Conservation (phyloP, 495 filamentous ascomycete species). For the Physcia stellaris region DNA sequence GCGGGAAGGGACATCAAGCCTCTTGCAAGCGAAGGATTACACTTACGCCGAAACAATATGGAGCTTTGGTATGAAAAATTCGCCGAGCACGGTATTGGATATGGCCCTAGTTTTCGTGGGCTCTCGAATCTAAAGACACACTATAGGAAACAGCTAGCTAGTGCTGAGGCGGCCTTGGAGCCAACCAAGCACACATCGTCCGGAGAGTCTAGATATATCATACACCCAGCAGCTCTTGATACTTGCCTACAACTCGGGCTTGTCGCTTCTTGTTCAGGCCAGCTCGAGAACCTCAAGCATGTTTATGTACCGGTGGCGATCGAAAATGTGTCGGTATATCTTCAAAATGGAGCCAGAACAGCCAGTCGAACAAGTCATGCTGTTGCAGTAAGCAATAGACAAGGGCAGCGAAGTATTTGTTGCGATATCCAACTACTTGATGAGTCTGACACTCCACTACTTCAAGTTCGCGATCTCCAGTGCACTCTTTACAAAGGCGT, state of each 20-base stretch:
- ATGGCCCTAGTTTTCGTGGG: constrained; percentile 14
- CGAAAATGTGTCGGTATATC: neutral
- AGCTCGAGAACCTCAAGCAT: neutral
- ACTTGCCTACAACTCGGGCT: constrained; percentile 10
- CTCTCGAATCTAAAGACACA: constrained; percentile 11
- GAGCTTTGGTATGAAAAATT: constrained; percentile 18
- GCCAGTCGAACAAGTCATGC: neutral
- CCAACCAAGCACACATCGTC: constrained; percentile 5
- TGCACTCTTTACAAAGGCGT: neutral
- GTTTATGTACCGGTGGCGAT: neutral
- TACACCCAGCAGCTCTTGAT: constrained; percentile 21
- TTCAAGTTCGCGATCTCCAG: neutral
- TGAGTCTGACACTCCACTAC: neutral
- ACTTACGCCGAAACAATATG: too few species aligned
- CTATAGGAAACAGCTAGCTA: constrained; percentile 3
- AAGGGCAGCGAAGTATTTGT: neutral
- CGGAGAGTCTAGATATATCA: constrained; percentile 10
- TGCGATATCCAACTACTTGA: neutral
- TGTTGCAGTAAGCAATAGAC: neutral
- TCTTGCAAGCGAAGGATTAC: too few species aligned
- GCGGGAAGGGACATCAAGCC: neutral
- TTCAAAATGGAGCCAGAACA: neutral
- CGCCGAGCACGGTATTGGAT: constrained; percentile 13
- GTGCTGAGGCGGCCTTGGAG: constrained; percentile 5
- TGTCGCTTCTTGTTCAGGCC: constrained; percentile 9